phyloP scores from a whole-genome alignment of 352 stramenopile genomes.

The Pythium myriotylum region DNA sequence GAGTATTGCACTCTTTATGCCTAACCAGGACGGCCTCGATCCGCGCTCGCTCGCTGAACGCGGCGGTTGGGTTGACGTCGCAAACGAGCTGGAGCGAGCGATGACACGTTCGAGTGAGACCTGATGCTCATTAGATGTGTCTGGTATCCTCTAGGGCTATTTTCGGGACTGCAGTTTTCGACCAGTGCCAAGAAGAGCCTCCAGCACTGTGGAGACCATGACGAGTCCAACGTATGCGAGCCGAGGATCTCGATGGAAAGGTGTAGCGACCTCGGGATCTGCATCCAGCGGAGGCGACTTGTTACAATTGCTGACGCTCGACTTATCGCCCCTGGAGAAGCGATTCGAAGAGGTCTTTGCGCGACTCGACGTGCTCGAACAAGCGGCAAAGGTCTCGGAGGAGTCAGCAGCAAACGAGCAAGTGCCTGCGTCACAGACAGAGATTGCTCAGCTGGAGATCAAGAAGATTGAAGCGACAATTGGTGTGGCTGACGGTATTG shows the following conservation, averaged over 20 bases:
- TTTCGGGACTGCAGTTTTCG: too few relatives aligned
- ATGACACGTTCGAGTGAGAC: slow-evolving; percentile 5
- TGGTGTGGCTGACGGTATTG: too few relatives aligned
- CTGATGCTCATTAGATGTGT: too few relatives aligned
- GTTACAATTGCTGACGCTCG: slow-evolving; percentile 24
- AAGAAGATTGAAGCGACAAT: too few relatives aligned
- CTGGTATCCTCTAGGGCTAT: too few relatives aligned
- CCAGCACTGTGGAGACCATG: background rate
- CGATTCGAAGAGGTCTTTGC: slow-evolving; percentile 56
- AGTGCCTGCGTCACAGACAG: too few relatives aligned
- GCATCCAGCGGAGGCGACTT: slow-evolving; percentile 6
- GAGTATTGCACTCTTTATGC: slow-evolving; percentile 51
- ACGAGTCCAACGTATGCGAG: slow-evolving; percentile 9
- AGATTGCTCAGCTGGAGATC: too few relatives aligned
- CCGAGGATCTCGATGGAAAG: background rate
- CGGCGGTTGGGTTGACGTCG: slow-evolving; percentile 25
- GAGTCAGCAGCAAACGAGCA: too few relatives aligned
- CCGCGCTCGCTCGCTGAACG: slow-evolving; percentile 43
- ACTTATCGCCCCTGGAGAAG: slow-evolving; percentile 45
- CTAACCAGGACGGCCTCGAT: slow-evolving; percentile 53
- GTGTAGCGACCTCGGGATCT: background rate
- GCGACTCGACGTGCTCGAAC: slow-evolving; percentile 47
- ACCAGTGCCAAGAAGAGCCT: too few relatives aligned
- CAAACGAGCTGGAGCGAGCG: slow-evolving; percentile 1
- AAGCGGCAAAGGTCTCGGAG: background rate